phyloP scores from a whole-genome alignment of 257 asterid species.

The Petunia axillaris region DNA sequence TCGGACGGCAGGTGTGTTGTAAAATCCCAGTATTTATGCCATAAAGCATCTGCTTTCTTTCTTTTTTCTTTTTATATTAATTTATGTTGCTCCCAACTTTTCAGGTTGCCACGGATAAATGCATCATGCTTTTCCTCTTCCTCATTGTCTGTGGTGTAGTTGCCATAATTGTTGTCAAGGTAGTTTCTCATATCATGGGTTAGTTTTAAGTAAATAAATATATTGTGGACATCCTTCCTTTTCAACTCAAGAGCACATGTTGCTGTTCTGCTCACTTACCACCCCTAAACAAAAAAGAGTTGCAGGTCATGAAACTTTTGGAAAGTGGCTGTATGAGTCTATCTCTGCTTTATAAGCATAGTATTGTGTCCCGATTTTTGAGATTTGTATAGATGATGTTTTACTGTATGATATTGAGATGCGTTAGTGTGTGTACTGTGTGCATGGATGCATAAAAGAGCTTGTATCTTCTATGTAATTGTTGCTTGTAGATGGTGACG shows the following conservation, averaged over 20 bases:
- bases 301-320: neutral
- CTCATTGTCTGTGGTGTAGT: slow-evolving; percentile 86
- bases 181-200: slow-evolving; percentile 32
- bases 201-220: slow-evolving; percentile 1
- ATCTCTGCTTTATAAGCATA: neutral
- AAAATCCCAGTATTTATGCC: slow-evolving; percentile 20
- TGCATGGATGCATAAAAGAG: neutral
- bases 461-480: neutral
- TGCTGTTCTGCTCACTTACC: neutral
- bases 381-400: neutral
- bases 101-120: slow-evolving; percentile 96
- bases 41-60: slow-evolving; percentile 23
- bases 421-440: neutral
- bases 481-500: neutral
- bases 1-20: slow-evolving; percentile 83
- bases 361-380: neutral
- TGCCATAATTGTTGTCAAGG: slow-evolving; percentile 90
- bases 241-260: neutral
- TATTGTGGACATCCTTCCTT: neutral
- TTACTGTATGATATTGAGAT: neutral
- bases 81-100: slow-evolving; percentile 28
- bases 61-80: slow-evolving; percentile 23
- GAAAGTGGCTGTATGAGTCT: neutral
- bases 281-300: neutral
- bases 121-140: slow-evolving; percentile 91